These are phyloP conservation scores for Naganishia onofrii DNA, from an alignment of 768 basidiomycete genomes.

Conservation along the genomic window DNA sequence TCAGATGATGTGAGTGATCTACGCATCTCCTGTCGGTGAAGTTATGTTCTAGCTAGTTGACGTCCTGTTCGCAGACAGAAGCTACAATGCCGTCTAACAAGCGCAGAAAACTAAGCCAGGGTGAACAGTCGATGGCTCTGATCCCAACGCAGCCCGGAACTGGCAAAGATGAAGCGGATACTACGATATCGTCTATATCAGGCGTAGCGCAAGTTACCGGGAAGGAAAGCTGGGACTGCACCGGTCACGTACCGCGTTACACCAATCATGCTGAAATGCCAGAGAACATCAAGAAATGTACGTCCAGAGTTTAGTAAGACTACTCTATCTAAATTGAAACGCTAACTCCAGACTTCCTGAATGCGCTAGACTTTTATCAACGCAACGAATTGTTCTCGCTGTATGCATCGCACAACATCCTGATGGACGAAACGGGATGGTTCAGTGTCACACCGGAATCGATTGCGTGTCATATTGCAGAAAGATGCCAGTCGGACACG, in stretches of 20 bases:
- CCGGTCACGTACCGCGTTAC: constrained; percentile 71
- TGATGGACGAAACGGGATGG: constrained; percentile 91
- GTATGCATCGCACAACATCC: constrained; percentile 71
- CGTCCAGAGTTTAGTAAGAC: constrained; percentile 38
- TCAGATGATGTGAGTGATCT: constrained; percentile 1
- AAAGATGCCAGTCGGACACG: constrained; percentile 62
- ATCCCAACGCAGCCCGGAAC: constrained; percentile 3
- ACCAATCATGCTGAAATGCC: constrained; percentile 63
- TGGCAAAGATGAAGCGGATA: not conserved
- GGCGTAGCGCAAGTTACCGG: not conserved
- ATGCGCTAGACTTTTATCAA: constrained; percentile 56
- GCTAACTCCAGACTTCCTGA: not conserved
- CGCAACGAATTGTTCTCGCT: constrained; percentile 75
- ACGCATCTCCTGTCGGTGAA: not conserved
- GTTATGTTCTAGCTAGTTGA: not conserved
- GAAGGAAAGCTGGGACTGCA: constrained; percentile 60
- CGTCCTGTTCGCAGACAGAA: not conserved
- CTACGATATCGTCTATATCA: not conserved
- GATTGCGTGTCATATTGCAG: constrained; percentile 89
- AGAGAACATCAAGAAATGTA: constrained; percentile 76
- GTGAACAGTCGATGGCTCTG: not conserved
- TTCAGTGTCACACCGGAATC: constrained; percentile 92
- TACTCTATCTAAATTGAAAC: not conserved
- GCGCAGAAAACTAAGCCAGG: constrained; percentile 4
- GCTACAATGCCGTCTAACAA: constrained; percentile 4